A percentile compares a stretch with the other conserved stretches of the same genome.
Evolutionary conservation across 139 green algal genomes (phyloP).

Genomic region (Coelastrella sp.): DNA sequence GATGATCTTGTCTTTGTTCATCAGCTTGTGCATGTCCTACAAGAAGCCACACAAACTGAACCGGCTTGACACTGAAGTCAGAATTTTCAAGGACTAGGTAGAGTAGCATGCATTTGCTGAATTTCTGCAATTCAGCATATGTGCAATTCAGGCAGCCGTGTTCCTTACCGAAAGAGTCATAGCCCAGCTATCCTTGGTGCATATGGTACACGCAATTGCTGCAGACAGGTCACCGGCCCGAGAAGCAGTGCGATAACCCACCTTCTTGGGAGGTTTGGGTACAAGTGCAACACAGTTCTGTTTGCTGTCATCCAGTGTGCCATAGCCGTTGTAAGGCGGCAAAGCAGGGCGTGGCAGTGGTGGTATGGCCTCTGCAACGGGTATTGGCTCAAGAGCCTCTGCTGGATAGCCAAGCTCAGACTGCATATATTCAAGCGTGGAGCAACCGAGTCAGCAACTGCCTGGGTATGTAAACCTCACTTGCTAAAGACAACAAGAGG

Average conservation of each 20-base stretch:
- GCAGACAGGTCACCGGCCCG: not conserved
- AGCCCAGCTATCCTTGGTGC: not conserved
- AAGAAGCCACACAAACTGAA: not conserved
- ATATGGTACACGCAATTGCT: not conserved
- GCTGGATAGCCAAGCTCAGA: slow-evolving; percentile 73
- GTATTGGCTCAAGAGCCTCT: slow-evolving; percentile 74
- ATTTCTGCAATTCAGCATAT: too few species aligned
- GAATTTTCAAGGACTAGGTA: too few species aligned
- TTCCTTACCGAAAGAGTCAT: too few species aligned
- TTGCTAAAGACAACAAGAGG: not conserved
- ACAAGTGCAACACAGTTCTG: slow-evolving; percentile 91
- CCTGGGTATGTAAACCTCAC: not conserved
- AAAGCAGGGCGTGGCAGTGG: slow-evolving; percentile 64
- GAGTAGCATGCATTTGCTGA: too few species aligned
- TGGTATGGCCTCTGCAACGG: slow-evolving; percentile 71
- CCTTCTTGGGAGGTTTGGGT: slow-evolving; percentile 77
- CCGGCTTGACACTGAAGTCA: too few species aligned
- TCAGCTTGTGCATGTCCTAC: slow-evolving; percentile 89
- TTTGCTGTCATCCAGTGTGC: slow-evolving; percentile 83
- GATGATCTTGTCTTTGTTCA: slow-evolving; percentile 92
- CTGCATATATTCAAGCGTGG: not conserved
- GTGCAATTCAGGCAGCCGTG: too few species aligned
- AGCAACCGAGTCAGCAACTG: not conserved
- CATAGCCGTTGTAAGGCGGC: slow-evolving; percentile 88
- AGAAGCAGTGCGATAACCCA: not conserved